Conservation (phyloP, 106 monocot genomes). For the Amphibolis antarctica region DNA sequence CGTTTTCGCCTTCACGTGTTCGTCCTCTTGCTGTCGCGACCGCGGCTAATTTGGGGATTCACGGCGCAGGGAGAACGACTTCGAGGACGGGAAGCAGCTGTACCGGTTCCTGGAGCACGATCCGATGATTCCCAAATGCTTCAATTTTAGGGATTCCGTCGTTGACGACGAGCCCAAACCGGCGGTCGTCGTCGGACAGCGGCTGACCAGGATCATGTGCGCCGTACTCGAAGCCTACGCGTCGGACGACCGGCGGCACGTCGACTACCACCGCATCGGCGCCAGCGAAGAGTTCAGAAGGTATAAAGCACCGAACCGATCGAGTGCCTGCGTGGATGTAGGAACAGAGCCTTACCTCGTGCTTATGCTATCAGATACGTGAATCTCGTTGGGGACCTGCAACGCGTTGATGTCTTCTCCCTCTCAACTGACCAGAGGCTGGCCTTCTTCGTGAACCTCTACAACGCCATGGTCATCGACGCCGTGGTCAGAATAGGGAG, state of each 20-base stretch:
- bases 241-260: conserved; percentile 43
- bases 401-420: conserved; percentile 52
- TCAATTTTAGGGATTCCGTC: conserved; percentile 64
- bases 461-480: conserved; percentile 96
- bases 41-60: background rate
- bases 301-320: conserved; percentile 17
- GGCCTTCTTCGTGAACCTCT: conserved; percentile 81
- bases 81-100: conserved; percentile 62
- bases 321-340: no score
- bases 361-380: conserved; percentile 40
- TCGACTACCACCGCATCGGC: conserved; percentile 59
- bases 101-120: conserved; percentile 91
- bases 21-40: background rate
- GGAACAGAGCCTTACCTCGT: background rate
- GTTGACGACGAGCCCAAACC: conserved; percentile 70
- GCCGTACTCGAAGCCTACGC: conserved; percentile 89
- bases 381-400: conserved; percentile 61
- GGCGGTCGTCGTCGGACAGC: conserved; percentile 35
- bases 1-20: background rate
- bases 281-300: conserved; percentile 89
- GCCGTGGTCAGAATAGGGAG: conserved; percentile 53
- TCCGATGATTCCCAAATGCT: conserved; percentile 54
- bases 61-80: conserved; percentile 57
- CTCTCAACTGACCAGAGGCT: conserved; percentile 42
- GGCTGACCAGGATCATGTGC: conserved; percentile 62